A percentile compares a stretch with the other conserved stretches of the same genome.
These are phyloP conservation scores for Iris macrosiphon DNA, from an alignment of 106 monocot genomes.

Conservation along the genomic window DNA sequence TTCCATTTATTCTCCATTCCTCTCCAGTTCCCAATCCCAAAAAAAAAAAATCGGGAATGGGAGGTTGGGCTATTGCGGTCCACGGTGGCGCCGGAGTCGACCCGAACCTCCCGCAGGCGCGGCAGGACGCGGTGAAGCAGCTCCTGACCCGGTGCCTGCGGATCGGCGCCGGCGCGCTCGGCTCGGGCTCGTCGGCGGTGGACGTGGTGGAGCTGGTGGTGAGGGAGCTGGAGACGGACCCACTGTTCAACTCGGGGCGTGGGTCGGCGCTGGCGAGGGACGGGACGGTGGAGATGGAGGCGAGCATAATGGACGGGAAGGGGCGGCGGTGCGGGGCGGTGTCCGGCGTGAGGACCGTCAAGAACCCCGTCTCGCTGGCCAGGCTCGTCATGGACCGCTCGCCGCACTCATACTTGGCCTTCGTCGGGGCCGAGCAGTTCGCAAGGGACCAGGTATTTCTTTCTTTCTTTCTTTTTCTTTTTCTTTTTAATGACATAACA, in stretches of 20 bases:
- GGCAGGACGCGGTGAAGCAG: constrained; percentile 70
- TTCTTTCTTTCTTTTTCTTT: no score
- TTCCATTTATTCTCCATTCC: no score
- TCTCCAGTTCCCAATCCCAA: no score
- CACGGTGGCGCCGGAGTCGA: constrained; percentile 97
- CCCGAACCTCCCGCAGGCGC: constrained; percentile 61
- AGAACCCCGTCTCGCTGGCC: constrained; percentile 88
- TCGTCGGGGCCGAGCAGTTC: constrained; percentile 88
- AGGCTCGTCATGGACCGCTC: constrained; percentile 87
- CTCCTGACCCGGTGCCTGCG: constrained; percentile 70
- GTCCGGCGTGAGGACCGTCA: constrained; percentile 83
- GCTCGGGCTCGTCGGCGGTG: constrained; percentile 24
- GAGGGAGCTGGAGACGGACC: constrained; percentile 78
- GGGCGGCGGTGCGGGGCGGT: constrained; percentile 85
- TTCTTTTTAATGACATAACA: not conserved
- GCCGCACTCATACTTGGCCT: constrained; percentile 94
- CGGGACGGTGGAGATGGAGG: constrained; percentile 98
- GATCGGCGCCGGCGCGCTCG: constrained; percentile 50
- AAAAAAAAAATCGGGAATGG: constrained; percentile 23
- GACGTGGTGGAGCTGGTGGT: constrained; percentile 90
- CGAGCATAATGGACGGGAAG: constrained; percentile 91
- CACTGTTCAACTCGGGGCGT: constrained; percentile 82
- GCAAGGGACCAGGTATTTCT: constrained; percentile 67
- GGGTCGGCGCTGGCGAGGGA: constrained; percentile 68
- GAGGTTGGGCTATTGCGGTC: constrained; percentile 79